Percentiles rank a stretch among this genome's conserved stretches.
phyloP scores from a whole-genome alignment of 257 asterid species.

The Thymus quinquecostatus region DNA sequence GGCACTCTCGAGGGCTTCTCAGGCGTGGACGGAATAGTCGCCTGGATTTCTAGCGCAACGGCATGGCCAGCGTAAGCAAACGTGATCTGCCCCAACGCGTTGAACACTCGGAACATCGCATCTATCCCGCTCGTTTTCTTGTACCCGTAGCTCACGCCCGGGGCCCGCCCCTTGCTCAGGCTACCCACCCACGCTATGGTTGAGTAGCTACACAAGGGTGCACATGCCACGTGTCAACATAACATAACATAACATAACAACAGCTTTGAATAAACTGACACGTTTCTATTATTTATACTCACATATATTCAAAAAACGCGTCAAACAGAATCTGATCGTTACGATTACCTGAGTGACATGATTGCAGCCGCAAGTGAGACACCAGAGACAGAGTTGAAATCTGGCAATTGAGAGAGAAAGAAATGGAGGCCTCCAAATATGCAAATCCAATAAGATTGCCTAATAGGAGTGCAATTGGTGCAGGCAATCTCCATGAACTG shows the following conservation, averaged over 20 bases:
- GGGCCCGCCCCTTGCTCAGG: constrained; percentile 60
- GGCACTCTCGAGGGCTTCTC: constrained; percentile 81
- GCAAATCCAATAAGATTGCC: constrained; percentile 88
- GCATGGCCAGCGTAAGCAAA: constrained; percentile 94
- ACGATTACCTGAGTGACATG: constrained; percentile 68
- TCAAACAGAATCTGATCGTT: too few relatives aligned
- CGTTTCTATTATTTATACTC: too few relatives aligned
- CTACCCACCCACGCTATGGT: constrained; percentile 86
- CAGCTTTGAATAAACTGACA: too few relatives aligned
- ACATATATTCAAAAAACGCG: too few relatives aligned
- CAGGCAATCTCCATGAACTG: constrained; percentile 77
- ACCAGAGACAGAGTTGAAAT: constrained; percentile 80
- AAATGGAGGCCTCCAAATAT: constrained; percentile 83
- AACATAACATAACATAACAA: too few relatives aligned
- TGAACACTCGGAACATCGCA: constrained; percentile 67
- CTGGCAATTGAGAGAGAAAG: constrained; percentile 84
- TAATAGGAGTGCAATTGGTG: constrained; percentile 55
- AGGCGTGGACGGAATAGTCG: constrained; percentile 87
- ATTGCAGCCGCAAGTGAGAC: constrained; percentile 87
- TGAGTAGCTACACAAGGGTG: constrained; percentile 58
- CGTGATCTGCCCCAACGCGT: constrained; percentile 78
- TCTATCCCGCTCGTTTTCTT: constrained; percentile 57
- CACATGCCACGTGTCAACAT: not conserved
- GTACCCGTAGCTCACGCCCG: constrained; percentile 69
- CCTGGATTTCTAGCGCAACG: constrained; percentile 83